Evolutionary conservation across 1,284 basidiomycete species (phyloP).

Genomic region (Mycosarcoma mackinlayi): DNA sequence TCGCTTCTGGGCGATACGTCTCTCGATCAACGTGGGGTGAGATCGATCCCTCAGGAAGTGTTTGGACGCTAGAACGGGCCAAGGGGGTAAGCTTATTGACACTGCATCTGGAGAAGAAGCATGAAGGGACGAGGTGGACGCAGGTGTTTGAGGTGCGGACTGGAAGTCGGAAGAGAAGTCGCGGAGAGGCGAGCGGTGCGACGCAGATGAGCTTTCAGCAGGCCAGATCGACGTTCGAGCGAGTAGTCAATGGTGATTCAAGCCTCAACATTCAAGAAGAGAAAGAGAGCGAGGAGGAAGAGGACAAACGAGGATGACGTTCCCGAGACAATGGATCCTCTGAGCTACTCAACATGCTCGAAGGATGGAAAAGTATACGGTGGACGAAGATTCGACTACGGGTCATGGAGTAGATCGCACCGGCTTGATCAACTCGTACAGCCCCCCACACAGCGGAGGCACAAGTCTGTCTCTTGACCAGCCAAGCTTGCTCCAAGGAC

Average conservation of each 20-base stretch:
- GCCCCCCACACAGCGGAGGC: constrained; percentile 62
- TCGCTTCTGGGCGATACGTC: constrained; percentile 43
- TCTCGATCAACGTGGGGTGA: constrained; percentile 57
- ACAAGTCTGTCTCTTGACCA: constrained; percentile 23
- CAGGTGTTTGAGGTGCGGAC: constrained; percentile 75
- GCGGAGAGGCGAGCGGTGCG: neutral
- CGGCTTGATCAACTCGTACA: constrained; percentile 7
- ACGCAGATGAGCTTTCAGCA: constrained; percentile 36
- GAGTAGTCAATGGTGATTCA: constrained; percentile 7
- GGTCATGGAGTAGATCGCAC: constrained; percentile 63
- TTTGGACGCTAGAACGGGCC: constrained; percentile 57
- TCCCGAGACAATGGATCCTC: constrained; percentile 86
- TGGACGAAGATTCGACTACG: constrained; percentile 71
- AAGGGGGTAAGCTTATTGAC: constrained; percentile 41
- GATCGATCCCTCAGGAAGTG: constrained; percentile 48
- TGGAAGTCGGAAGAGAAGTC: constrained; percentile 2
- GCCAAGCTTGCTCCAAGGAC: constrained; percentile 79
- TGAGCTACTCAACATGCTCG: constrained; percentile 80
- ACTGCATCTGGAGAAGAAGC: constrained; percentile 60
- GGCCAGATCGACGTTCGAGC: constrained; percentile 16
- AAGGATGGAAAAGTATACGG: constrained; percentile 85
- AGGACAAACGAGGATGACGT: constrained; percentile 75
- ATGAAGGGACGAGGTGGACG: constrained; percentile 79
- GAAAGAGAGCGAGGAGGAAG: constrained; percentile 49
- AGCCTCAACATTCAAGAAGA: constrained; percentile 3